Conservation (phyloP, 345 rosid genomes). For the Heritiera fomes region DNA sequence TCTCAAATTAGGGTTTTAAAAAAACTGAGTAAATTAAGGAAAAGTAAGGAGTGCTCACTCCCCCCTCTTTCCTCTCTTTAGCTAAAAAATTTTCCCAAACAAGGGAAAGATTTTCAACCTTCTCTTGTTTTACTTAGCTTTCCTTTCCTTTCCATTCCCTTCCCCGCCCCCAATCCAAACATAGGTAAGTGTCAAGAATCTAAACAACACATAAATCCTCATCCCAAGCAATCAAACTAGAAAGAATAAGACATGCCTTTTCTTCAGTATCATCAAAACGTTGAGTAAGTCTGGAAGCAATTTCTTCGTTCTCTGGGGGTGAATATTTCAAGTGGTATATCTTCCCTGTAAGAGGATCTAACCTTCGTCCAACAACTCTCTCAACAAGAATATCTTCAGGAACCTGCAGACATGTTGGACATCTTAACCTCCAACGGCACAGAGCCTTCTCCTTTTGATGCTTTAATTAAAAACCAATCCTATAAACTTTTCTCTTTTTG, state of each 20-base stretch:
- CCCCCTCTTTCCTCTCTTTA: no score
- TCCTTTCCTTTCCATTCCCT: no score
- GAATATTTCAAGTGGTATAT: constrained; percentile 91
- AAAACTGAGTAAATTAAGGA: no score
- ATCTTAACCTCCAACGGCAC: background rate
- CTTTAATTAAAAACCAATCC: background rate
- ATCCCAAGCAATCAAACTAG: background rate
- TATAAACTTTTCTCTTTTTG: no score
- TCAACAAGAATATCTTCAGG: constrained; percentile 86
- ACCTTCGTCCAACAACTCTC: constrained; percentile 88
- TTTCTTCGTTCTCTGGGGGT: constrained; percentile 86
- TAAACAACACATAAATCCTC: constrained; percentile 2
- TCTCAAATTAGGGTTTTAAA: no score
- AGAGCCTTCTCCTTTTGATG: background rate
- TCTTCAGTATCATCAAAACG: constrained; percentile 96
- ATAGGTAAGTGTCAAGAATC: background rate
- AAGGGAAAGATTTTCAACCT: no score
- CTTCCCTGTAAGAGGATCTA: constrained; percentile 93
- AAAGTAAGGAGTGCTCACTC: no score
- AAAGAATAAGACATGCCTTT: constrained; percentile 53
- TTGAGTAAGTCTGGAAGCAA: constrained; percentile 82
- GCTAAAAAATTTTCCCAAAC: no score
- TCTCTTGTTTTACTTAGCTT: no score
- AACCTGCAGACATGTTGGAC: constrained; percentile 52
- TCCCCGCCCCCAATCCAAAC: no score